Base-by-base conservation (phyloP, 148 eudicot species). In the Pharnaceum exiguum region DNA sequence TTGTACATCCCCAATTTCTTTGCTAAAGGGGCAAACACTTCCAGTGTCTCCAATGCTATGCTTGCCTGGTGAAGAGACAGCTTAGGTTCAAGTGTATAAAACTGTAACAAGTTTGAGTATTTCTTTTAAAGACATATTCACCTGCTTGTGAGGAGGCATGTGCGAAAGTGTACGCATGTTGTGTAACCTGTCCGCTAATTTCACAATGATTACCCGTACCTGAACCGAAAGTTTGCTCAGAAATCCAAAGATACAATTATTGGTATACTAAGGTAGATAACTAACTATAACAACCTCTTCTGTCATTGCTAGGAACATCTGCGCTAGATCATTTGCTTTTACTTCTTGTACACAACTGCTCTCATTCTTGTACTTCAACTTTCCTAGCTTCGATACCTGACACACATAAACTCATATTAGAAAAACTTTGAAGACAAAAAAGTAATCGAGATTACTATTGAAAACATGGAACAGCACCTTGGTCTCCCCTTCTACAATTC, bases 91-190 rank as follows among this genome's bases (percentile, higher is more conserved):
- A n/a, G n/a, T n/a, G n/a, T n/a, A n/a, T n/a, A n/a, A n/a, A n/a
- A n/a, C n/a, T n/a, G n/a, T n/a, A n/a, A n/a, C n/a, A n/a, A n/a
- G n/a, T n/a, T n/a, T n/a, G n/a, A n/a, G n/a, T n/a, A n/a, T n/a
- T n/a, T n/a, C n/a, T n/a, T n/a, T n/a, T n/a, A 25, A 24, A 23
- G 29, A 32, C 3, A 46, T 39, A 26, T 1, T 18, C 54, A 93
- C 99, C 99, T 86, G 99, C 82, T 93, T 93, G 59, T 80, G 99
- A 63, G 87, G 79, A 62, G 99, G 99, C 99, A 93, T 93, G 63
- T 93, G 91, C 18, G 87, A 73, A 63, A 93, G 96, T 18, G 99
- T 93, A 36, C 96, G 89, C 99, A 93, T 93, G 70, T 93, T 93
- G 79, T 93, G 99, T 67, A 93, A 77, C 71, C 99, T 83, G 71